Conservation (phyloP, 2,329 filamentous ascomycete species). For the Nigrograna mackinnonii region DNA sequence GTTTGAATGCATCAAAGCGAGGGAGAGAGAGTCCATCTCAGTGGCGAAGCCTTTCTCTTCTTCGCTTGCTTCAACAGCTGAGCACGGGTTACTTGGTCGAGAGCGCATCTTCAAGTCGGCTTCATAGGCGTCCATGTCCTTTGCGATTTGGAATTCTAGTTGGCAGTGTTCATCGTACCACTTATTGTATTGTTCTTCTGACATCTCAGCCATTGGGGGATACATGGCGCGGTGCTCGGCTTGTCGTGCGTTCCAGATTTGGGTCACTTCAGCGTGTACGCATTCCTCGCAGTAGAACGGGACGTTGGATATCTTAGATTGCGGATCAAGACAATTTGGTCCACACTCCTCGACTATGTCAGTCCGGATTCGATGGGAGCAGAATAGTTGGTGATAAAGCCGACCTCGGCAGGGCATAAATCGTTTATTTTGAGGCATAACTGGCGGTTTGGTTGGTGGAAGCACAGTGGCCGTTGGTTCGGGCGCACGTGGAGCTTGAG, state of each 20-base stretch:
- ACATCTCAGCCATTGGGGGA: conserved; percentile 31
- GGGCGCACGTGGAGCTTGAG: conserved; percentile 8
- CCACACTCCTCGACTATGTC: conserved; percentile 40
- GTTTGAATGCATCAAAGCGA: conserved; percentile 30
- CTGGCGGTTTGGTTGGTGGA: conserved; percentile 11
- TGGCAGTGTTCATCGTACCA: conserved; percentile 34
- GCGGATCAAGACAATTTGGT: conserved; percentile 36
- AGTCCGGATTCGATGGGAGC: conserved; percentile 39
- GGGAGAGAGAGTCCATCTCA: conserved; percentile 33
- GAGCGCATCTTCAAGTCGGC: conserved; percentile 23
- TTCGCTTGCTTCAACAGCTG: conserved; percentile 28
- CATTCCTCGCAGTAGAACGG: conserved; percentile 39
- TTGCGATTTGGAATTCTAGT: conserved; percentile 28
- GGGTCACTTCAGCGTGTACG: conserved; percentile 26
- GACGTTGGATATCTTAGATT: conserved; percentile 13
- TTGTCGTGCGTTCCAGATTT: conserved; percentile 31
- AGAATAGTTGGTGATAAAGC: conserved; percentile 38
- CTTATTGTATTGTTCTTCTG: conserved; percentile 31
- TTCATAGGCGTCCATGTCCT: conserved; percentile 29
- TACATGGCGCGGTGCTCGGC: conserved; percentile 29
- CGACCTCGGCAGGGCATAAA: conserved; percentile 37
- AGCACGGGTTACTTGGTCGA: conserved; percentile 34
- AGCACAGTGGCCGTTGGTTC: conserved; percentile 5
- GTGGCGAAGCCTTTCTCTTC: conserved; percentile 35
- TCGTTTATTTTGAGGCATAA: conserved; percentile 28